Conservation (phyloP, 75 land plant species). For the Adiantum capillusveneris region DNA sequence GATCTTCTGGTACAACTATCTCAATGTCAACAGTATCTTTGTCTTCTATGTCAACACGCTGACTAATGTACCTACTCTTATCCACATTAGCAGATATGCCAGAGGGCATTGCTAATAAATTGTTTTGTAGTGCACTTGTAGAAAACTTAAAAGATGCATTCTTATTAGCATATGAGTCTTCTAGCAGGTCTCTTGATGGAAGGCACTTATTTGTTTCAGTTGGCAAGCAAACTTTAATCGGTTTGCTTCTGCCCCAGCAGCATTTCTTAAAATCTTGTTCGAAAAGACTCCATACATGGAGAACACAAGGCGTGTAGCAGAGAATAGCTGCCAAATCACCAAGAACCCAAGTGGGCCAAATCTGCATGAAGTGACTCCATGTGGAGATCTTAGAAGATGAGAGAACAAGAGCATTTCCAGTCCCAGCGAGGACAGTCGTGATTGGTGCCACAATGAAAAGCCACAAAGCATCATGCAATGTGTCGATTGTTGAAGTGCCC, state of each 20-base stretch:
- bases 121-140: not conserved
- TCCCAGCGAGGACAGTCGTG: constrained; percentile 21
- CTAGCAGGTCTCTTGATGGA: not conserved
- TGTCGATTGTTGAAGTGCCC: constrained; percentile 29
- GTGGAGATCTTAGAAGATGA: constrained; percentile 21
- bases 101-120: not conserved
- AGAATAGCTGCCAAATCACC: constrained; percentile 39
- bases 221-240: not conserved
- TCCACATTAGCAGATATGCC: no score
- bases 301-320: constrained; percentile 37
- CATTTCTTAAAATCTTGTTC: constrained; percentile 2
- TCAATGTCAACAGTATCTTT: no score
- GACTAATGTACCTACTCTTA: no score
- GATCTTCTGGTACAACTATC: no score
- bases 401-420: constrained; percentile 35
- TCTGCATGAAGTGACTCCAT: constrained; percentile 22
- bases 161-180: no score
- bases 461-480: constrained; percentile 42
- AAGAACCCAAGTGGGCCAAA: constrained; percentile 48
- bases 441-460: constrained; percentile 41
- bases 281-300: constrained; percentile 33
- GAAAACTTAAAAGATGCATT: not conserved
- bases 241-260: constrained; percentile 5
- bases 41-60: no score
- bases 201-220: not conserved